Conservation (phyloP, 1,139 yeast species). For the Geotrichum restrictum region DNA sequence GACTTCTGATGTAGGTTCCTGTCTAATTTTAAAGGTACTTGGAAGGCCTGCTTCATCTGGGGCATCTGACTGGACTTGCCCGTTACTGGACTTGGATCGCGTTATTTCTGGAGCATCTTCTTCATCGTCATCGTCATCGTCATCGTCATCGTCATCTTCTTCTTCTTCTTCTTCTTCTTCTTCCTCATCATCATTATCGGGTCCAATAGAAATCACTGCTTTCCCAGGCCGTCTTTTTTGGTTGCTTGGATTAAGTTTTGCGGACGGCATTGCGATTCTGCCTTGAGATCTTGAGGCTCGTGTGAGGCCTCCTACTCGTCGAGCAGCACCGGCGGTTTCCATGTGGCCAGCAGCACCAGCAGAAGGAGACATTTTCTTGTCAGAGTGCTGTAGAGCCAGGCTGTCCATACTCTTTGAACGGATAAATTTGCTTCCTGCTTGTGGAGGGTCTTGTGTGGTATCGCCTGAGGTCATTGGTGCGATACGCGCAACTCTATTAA, state of each 20-base stretch:
- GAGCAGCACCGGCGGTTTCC: neutral
- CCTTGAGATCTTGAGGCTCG: constrained; percentile 17
- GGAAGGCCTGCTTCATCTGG: too few species aligned
- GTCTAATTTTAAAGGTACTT: too few species aligned
- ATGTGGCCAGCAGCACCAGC: neutral
- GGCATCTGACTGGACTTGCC: too few species aligned
- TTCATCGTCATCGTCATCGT: neutral
- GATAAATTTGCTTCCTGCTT: constrained; percentile 12
- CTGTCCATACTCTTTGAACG: constrained; percentile 17
- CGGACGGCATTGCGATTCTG: constrained; percentile 23
- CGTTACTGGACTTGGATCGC: too few species aligned
- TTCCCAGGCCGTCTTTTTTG: constrained; percentile 15
- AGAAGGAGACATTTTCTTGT: constrained; percentile 4
- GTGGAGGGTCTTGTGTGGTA: constrained; percentile 24
- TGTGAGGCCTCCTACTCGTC: constrained; percentile 20
- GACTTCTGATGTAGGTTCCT: too few species aligned
- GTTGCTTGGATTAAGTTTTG: constrained; percentile 24
- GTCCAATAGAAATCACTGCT: constrained; percentile 17
- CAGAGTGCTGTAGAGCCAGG: neutral
- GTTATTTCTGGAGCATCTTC: too few species aligned
- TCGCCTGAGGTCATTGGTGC: constrained; percentile 8
- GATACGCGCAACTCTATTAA: constrained; percentile 12
- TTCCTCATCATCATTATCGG: constrained; percentile 26
- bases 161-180: constrained; percentile 38
- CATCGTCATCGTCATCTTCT: neutral